Evolutionary conservation across 1,139 yeast species (phyloP).

Genomic region (Hansenula sp.): DNA sequence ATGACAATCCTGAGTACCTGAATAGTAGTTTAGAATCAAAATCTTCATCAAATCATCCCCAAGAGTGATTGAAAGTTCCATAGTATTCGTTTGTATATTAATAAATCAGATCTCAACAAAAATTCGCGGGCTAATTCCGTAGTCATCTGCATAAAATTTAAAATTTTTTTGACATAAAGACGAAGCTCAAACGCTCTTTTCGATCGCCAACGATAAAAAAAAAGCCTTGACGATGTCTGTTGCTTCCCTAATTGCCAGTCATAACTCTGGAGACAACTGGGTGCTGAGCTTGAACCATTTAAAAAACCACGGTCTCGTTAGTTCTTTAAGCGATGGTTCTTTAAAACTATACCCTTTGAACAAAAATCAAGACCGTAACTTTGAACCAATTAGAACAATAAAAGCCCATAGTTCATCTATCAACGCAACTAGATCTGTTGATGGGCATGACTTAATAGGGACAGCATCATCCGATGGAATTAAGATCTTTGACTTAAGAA

Average conservation of each 20-base stretch:
- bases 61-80: too few relatives aligned
- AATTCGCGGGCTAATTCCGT: too few relatives aligned
- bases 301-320: constrained; percentile 35
- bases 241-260: constrained; percentile 18
- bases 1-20: too few relatives aligned
- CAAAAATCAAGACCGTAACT: constrained; percentile 16
- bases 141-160: too few relatives aligned
- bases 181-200: too few relatives aligned
- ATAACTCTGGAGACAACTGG: constrained; percentile 41
- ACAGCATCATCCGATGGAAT: constrained; percentile 58
- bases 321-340: constrained; percentile 46
- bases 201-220: too few relatives aligned
- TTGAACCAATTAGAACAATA: constrained; percentile 23
- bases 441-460: constrained; percentile 29
- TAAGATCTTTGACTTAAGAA: constrained; percentile 65
- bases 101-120: too few relatives aligned
- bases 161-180: too few relatives aligned
- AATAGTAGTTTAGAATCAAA: too few relatives aligned
- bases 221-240: constrained; percentile 14
- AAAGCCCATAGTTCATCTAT: constrained; percentile 29
- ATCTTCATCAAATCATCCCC: too few relatives aligned
- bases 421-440: constrained; percentile 25
- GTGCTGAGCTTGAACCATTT: constrained; percentile 39
- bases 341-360: constrained; percentile 35
- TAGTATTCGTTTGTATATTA: too few relatives aligned